A percentile compares a stretch with the other conserved stretches of the same genome.
Conservation (phyloP, 2,329 filamentous ascomycete species). For the Alternaria atra region DNA sequence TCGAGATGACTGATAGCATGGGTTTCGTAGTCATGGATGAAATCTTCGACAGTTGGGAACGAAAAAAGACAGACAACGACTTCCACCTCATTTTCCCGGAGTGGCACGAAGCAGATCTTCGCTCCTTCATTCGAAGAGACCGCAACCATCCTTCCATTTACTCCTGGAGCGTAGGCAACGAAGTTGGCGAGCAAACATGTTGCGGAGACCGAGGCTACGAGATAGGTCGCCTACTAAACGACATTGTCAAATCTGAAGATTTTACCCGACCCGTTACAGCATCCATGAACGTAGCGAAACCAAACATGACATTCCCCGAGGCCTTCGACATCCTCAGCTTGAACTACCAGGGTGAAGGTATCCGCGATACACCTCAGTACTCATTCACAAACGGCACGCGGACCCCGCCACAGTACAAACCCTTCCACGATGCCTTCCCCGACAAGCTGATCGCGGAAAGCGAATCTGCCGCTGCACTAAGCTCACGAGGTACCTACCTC, state of each 20-base stretch:
- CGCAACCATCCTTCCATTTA: slow-evolving; percentile 64
- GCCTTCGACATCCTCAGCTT: slow-evolving; percentile 58
- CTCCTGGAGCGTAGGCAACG: slow-evolving; percentile 64
- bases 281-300: slow-evolving; percentile 57
- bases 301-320: slow-evolving; percentile 51
- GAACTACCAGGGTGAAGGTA: slow-evolving; percentile 64
- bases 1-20: slow-evolving; percentile 60
- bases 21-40: slow-evolving; percentile 64
- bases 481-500: slow-evolving; percentile 61
- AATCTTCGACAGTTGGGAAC: slow-evolving; percentile 62
- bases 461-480: slow-evolving; percentile 52
- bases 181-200: slow-evolving; percentile 59
- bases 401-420: slow-evolving; percentile 42
- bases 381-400: slow-evolving; percentile 39
- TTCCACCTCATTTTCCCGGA: slow-evolving; percentile 63
- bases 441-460: slow-evolving; percentile 52
- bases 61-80: slow-evolving; percentile 58
- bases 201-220: slow-evolving; percentile 33
- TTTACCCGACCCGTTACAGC: slow-evolving; percentile 56
- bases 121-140: slow-evolving; percentile 62
- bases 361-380: slow-evolving; percentile 38
- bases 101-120: slow-evolving; percentile 63
- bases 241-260: slow-evolving; percentile 58
- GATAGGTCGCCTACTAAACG: slow-evolving; percentile 17
- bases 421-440: slow-evolving; percentile 32